These are phyloP conservation scores for Globisporangium spiculum DNA, from an alignment of 352 stramenopile genomes.

Conservation along the genomic window DNA sequence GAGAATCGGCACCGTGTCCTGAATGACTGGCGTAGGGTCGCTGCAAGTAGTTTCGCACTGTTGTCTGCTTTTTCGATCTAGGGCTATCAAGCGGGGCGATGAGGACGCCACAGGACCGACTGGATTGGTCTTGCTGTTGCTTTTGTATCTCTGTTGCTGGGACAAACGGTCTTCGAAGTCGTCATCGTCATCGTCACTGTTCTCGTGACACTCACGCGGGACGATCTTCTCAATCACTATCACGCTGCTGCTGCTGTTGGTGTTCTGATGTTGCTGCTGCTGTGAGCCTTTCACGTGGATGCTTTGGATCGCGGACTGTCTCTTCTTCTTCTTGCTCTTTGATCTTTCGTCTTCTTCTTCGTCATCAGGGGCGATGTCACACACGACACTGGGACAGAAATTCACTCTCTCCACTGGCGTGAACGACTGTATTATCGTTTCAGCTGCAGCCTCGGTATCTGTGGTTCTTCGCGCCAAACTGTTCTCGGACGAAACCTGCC, in stretches of 20 bases:
- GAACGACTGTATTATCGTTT: not conserved
- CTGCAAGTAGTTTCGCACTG: not conserved
- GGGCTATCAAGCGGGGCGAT: not conserved
- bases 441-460: not conserved
- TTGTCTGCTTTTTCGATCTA: not conserved
- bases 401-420: conserved; percentile 17
- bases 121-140: not conserved
- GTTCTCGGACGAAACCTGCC: conserved; percentile 29
- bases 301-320: conserved; percentile 9
- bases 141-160: not conserved
- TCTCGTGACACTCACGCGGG: conserved; percentile 6
- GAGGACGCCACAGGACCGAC: not conserved
- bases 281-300: conserved; percentile 8
- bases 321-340: not conserved
- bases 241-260: not conserved
- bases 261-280: not conserved
- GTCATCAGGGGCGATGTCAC: conserved; percentile 27
- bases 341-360: not conserved
- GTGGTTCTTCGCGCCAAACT: conserved; percentile 11
- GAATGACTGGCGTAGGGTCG: not conserved
- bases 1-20: conserved; percentile 41
- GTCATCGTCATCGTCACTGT: conserved; percentile 4
- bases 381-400: conserved; percentile 33
- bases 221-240: conserved; percentile 15
- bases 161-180: not conserved